Evolutionary conservation across 2,329 filamentous ascomycete species (phyloP).

Genomic region (Calonectria crousiana): DNA sequence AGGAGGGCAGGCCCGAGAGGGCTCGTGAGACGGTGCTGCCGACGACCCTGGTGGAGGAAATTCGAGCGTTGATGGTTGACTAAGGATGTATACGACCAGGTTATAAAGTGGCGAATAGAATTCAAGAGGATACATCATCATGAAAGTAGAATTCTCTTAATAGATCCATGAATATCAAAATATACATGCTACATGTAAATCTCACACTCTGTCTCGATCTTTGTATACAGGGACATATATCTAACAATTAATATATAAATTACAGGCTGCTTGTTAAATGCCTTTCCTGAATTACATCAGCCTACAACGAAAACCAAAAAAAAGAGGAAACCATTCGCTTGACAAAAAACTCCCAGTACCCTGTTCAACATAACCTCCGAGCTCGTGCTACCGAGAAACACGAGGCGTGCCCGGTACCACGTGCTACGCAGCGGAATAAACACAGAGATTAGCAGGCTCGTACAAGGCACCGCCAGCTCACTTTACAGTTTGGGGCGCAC

Average conservation of each 20-base stretch:
- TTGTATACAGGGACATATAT: neutral
- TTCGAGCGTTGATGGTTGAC: slow-evolving; percentile 39
- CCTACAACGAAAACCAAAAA: neutral
- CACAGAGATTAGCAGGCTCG: slow-evolving; percentile 38
- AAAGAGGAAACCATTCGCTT: neutral
- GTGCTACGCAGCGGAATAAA: slow-evolving; percentile 30
- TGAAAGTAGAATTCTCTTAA: neutral
- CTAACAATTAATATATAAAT: neutral
- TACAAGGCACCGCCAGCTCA: slow-evolving; percentile 41
- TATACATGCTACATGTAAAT: neutral
- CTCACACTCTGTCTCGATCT: neutral
- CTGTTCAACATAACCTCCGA: neutral
- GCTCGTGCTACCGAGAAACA: slow-evolving; percentile 14
- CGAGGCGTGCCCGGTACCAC: slow-evolving; percentile 26
- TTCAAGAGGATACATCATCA: neutral
- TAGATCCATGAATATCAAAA: neutral
- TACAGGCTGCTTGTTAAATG: neutral
- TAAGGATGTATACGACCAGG: neutral
- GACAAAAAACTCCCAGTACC: neutral
- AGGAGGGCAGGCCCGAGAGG: slow-evolving; percentile 47
- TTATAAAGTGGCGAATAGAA: neutral
- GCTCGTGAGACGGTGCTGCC: slow-evolving; percentile 37
- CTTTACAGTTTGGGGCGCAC: slow-evolving; percentile 44
- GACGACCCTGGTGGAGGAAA: slow-evolving; percentile 43
- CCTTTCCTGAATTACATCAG: neutral